Evolutionary conservation across 108 stramenopile species (phyloP), one percentile per base, ranked within the genome.

Genomic region (Mayamaea pseudoterrestris): DNA sequence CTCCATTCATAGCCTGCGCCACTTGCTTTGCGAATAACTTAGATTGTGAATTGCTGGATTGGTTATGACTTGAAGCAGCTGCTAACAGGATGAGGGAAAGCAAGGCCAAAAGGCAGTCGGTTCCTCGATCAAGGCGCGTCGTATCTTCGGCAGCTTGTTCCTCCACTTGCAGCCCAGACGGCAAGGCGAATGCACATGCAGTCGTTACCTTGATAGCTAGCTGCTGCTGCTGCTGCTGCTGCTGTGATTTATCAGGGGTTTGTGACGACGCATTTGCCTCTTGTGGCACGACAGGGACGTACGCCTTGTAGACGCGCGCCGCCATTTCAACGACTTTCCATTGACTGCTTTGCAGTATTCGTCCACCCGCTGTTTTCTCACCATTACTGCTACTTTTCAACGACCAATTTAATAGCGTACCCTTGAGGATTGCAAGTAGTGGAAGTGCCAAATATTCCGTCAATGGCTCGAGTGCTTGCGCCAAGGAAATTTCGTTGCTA

Each of bases 151-250:
- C 18, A 39, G 16, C 16, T 5, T 39, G 18, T 18, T 39, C 20
- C 8, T 5, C 8, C 37, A 39, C 4, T 18, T 39, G 20, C 37
- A 18, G 37, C 16, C 37, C 20, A 20, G 37, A 18, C 37, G 37
- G 37, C 18, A 39, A 20, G 37, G 37, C 37, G 8, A 39, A 39
- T 14, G 37, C 37, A 8, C 37, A 39, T 39, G 37, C 37, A 6
- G 20, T 39, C 18, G 20, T 14, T 5, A 14, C 16, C 3, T 20
- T 14, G 20, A 39, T 39, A 20, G 20, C 16, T 20, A 18, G 16
- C 8, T 39, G 18, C 20, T 39, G 18, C 3, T 14, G 37, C 4
- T 14, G 37, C 16, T 5, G 20, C 20, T 39, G 37, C 37, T 18
- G 8, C 5, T 18, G 3, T n/a, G n/a, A n/a, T n/a, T n/a, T n/a